These are phyloP conservation scores for Aspergillus hortae DNA, from an alignment of 2,329 filamentous ascomycete genomes.

Conservation along the genomic window DNA sequence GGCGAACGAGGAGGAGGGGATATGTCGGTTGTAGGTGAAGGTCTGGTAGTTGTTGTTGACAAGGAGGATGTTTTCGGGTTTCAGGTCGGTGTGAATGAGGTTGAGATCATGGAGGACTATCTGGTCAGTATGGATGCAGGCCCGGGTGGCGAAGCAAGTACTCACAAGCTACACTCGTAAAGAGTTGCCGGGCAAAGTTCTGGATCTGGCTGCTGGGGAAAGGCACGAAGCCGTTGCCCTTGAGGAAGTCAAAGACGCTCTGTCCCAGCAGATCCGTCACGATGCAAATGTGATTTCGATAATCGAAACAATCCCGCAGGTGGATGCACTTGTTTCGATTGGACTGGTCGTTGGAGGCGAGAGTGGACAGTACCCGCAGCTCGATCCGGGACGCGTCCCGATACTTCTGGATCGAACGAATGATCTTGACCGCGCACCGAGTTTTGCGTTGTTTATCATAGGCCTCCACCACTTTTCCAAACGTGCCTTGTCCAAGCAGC, in stretches of 20 bases:
- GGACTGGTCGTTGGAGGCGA: constrained; percentile 84
- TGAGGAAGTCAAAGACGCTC: constrained; percentile 97
- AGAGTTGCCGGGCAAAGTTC: constrained; percentile 88
- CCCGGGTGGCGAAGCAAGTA: constrained; percentile 22
- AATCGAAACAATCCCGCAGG: constrained; percentile 94
- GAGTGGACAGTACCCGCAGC: constrained; percentile 82
- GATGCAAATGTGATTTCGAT: constrained; percentile 91
- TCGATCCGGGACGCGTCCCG: constrained; percentile 94
- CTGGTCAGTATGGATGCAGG: constrained; percentile 23
- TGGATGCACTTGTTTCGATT: constrained; percentile 98
- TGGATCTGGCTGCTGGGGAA: constrained; percentile 99
- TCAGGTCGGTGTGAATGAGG: constrained; percentile 83
- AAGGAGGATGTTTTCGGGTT: constrained; percentile 65
- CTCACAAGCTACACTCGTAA: constrained; percentile 97
- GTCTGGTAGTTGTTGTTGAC: constrained; percentile 64
- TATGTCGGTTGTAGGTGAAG: constrained; percentile 66
- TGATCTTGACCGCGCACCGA: constrained; percentile 96
- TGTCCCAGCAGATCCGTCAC: constrained; percentile 77
- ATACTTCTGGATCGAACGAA: constrained; percentile 97
- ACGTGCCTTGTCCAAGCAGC: constrained; percentile 91
- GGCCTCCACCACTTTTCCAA: constrained; percentile 96
- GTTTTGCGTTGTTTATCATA: constrained; percentile 71
- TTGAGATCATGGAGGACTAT: constrained; percentile 93
- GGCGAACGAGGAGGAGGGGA: constrained; percentile 61
- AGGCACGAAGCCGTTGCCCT: constrained; percentile 89